Evolutionary conservation across 2,329 filamentous ascomycete species (phyloP).

Genomic region (Arthroderma sp.): DNA sequence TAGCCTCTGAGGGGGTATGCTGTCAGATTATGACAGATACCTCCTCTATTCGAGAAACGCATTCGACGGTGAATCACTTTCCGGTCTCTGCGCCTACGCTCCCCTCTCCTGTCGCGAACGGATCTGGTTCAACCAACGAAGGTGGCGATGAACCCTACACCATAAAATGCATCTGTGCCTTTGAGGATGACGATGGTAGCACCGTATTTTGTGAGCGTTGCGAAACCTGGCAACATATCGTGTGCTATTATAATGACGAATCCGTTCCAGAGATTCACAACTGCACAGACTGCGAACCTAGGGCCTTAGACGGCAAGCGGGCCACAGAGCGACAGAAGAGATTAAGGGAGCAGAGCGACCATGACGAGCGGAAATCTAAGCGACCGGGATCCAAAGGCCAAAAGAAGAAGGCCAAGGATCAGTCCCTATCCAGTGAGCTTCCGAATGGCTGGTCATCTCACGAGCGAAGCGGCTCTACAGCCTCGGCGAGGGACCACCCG

Average conservation of each 20-base stretch:
- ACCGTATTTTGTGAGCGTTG: slow-evolving; percentile 94
- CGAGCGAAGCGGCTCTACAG: slow-evolving; percentile 43
- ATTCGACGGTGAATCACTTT: slow-evolving; percentile 33
- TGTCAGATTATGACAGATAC: slow-evolving; percentile 44
- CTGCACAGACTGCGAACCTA: slow-evolving; percentile 77
- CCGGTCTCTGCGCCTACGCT: slow-evolving; percentile 32
- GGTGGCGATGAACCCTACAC: slow-evolving; percentile 51
- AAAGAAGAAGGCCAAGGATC: slow-evolving; percentile 75
- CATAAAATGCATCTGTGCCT: slow-evolving; percentile 96
- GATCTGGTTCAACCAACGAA: slow-evolving; percentile 24
- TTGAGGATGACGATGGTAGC: slow-evolving; percentile 87
- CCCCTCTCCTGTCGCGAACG: slow-evolving; percentile 30
- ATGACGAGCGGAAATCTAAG: slow-evolving; percentile 57
- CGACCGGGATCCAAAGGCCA: slow-evolving; percentile 65
- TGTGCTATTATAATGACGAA: slow-evolving; percentile 80
- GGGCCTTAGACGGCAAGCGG: slow-evolving; percentile 56
- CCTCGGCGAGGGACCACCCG: slow-evolving; percentile 38
- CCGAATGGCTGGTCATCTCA: slow-evolving; percentile 51
- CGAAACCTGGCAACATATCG: slow-evolving; percentile 96
- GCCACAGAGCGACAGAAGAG: slow-evolving; percentile 60
- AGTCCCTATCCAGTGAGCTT: slow-evolving; percentile 36
- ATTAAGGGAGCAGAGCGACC: slow-evolving; percentile 45
- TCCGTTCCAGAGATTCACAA: slow-evolving; percentile 67
- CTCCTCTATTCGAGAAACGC: slow-evolving; percentile 37
- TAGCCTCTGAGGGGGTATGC: slow-evolving; percentile 29